Evolutionary conservation across 441 rosid genomes (phyloP), one percentile per base, ranked within the genome.

Genomic region (Mallotus repandus): DNA sequence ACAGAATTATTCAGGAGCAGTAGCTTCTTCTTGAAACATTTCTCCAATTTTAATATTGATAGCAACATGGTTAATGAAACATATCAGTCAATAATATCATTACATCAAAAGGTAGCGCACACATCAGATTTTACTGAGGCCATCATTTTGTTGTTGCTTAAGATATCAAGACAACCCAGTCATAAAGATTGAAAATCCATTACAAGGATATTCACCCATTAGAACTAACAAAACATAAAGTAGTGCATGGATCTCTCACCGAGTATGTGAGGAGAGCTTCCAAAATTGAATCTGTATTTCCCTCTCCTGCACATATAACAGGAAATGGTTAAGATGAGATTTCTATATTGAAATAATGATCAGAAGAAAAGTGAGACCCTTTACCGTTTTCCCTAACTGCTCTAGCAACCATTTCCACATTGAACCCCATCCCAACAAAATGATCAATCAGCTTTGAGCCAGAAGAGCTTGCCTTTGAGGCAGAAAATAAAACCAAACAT

Each of bases 391-490:
- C 91, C 48, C 81, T 81, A 41, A 91, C 83, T 48, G 86, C 93
- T 77, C 84, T 89, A 63, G 81, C 79, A 66, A 92, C 89, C 70
- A 86, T 75, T 74, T 91, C 80, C 72, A 85, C 87, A 4, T 84
- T 71, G 69, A 89, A 92, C 10, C 97, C 97, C 97, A 90, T 89
- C 15, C 80, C 89, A 35, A 86, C 75, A 74, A 92, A 91, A 73
- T 87, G 89, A 84, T 85, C 82, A 57, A 89, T 80, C 76, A 86
- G 48, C 69, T 91, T 91, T 80, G 95, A 82, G 72, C 83, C 84
- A 38, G 93, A 89, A 73, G 97, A 85, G 68, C 93, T 63, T 66
- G 74, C 86, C 96, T 93, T 61, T 60, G 71, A 67, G 67, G 35
- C 53, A 54, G 21, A 78, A 67, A 77, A 25, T 53, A 52, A 66